Evolutionary conservation across 2,329 filamentous ascomycete species (phyloP).

Genomic region (Colletotrichum lentis): DNA sequence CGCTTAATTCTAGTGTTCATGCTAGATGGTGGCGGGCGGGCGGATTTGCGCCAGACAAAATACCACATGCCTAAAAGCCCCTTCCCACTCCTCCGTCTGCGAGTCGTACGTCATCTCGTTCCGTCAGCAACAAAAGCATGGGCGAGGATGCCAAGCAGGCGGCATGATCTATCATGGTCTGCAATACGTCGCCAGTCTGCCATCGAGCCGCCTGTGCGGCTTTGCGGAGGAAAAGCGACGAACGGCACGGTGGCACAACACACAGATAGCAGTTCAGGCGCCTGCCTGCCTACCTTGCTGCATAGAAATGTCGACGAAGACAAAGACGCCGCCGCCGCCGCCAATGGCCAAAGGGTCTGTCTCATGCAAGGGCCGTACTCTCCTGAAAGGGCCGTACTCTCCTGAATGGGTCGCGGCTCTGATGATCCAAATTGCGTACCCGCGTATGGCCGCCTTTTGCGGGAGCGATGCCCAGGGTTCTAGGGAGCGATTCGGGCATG

Average conservation of each 20-base stretch:
- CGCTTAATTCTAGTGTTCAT: conserved; percentile 25
- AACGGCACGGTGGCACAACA: not conserved
- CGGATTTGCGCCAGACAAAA: conserved; percentile 23
- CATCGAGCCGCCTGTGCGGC: not conserved
- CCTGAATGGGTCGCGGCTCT: conserved; percentile 35
- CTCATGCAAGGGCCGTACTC: conserved; percentile 31
- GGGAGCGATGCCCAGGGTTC: conserved; percentile 28
- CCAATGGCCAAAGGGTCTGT: not conserved
- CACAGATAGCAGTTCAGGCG: conserved; percentile 10
- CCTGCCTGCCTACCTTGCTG: not conserved
- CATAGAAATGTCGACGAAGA: not conserved
- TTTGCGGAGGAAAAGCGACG: not conserved
- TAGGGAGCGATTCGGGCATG: conserved; percentile 11
- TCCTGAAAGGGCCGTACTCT: conserved; percentile 30
- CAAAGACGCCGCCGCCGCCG: conserved; percentile 4
- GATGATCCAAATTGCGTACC: conserved; percentile 32
- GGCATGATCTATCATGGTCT: conserved; percentile 33
- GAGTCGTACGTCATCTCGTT: conserved; percentile 36
- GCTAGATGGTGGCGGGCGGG: conserved; percentile 27
- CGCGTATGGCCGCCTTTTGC: conserved; percentile 28
- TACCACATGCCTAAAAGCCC: conserved; percentile 23
- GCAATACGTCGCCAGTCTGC: not conserved
- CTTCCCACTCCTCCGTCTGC: conserved; percentile 5
- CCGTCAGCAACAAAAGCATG: conserved; percentile 27
- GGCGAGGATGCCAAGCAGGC: conserved; percentile 31